Evolutionary conservation across 2,329 filamentous ascomycete genomes (phyloP).

Genomic region (Alternaria incomplexa): DNA sequence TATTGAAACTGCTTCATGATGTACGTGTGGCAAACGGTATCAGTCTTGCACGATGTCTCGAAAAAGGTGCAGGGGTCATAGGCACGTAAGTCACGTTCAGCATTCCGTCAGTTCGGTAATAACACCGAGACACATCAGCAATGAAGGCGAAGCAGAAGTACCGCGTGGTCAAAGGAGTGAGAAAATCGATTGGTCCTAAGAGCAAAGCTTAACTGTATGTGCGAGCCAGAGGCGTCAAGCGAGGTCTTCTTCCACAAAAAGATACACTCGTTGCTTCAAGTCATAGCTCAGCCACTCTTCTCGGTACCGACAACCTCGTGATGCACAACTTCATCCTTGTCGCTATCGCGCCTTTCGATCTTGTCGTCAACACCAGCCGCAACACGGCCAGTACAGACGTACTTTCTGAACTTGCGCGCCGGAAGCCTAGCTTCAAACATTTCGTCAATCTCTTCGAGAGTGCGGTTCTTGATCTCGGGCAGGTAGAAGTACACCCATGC

Average conservation of each 20-base stretch:
- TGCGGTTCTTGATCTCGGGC: slow-evolving; percentile 50
- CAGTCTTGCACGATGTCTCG: neutral
- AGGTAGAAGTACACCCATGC: slow-evolving; percentile 42
- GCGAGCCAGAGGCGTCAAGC: neutral
- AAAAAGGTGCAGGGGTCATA: neutral
- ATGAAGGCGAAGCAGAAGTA: neutral
- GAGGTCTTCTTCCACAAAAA: neutral
- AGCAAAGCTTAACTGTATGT: neutral
- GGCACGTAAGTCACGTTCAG: neutral
- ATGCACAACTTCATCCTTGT: slow-evolving; percentile 24
- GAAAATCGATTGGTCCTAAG: neutral
- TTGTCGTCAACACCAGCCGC: slow-evolving; percentile 19
- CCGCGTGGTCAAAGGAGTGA: neutral
- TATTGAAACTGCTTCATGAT: neutral
- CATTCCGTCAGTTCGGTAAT: neutral
- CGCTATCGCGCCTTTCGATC: slow-evolving; percentile 16
- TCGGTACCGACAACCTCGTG: slow-evolving; percentile 15
- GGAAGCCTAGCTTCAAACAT: slow-evolving; percentile 41
- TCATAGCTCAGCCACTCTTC: slow-evolving; percentile 1
- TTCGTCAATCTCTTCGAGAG: slow-evolving; percentile 43
- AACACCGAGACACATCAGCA: neutral
- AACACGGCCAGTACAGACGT: slow-evolving; percentile 33
- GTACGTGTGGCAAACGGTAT: neutral
- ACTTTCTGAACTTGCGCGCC: slow-evolving; percentile 41
- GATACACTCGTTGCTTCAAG: neutral